These are phyloP conservation scores for Phytophthora citricola DNA, from an alignment of 352 stramenopile species.

Conservation along the genomic window DNA sequence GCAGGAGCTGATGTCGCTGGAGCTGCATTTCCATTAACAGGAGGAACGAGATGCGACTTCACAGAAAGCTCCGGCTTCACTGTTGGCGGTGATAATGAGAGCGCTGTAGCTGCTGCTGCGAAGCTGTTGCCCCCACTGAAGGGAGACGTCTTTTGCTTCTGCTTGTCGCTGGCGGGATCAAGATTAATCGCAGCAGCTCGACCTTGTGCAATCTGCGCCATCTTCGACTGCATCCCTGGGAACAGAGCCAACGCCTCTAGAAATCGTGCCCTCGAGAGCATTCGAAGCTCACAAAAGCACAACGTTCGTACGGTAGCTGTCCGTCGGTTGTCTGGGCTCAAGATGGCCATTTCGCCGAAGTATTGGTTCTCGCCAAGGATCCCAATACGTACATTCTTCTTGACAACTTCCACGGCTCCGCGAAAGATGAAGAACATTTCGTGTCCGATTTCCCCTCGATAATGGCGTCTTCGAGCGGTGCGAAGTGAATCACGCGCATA, in stretches of 20 bases:
- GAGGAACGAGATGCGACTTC: conserved; percentile 4
- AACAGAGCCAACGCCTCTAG: conserved; percentile 57
- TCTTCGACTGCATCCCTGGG: conserved; percentile 65
- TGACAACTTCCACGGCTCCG: conserved; percentile 59
- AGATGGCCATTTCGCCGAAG: conserved; percentile 81
- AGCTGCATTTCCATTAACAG: conserved; percentile 1
- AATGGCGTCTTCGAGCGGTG: conserved; percentile 51
- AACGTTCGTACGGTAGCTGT: conserved; percentile 69
- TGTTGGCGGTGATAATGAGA: conserved; percentile 16
- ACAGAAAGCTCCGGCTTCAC: conserved; percentile 9
- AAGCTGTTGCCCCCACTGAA: conserved; percentile 23
- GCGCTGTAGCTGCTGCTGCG: conserved; percentile 14
- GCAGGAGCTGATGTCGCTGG: conserved; percentile 1
- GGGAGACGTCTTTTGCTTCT: conserved; percentile 24
- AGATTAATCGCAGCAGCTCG: conserved; percentile 22
- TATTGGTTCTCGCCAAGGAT: conserved; percentile 80
- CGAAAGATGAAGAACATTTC: conserved; percentile 82
- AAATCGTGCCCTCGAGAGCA: conserved; percentile 67
- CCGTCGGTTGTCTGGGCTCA: conserved; percentile 63
- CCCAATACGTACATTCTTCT: conserved; percentile 55
- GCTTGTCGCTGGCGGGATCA: conserved; percentile 27
- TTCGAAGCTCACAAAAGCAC: conserved; percentile 77
- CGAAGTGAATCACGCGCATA: conserved; percentile 83
- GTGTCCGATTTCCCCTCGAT: conserved; percentile 71
- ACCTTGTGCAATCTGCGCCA: conserved; percentile 55